Evolutionary conservation across 441 rosid species (phyloP), one percentile per base, ranked within the genome.

Genomic region (Populus hybrid): DNA sequence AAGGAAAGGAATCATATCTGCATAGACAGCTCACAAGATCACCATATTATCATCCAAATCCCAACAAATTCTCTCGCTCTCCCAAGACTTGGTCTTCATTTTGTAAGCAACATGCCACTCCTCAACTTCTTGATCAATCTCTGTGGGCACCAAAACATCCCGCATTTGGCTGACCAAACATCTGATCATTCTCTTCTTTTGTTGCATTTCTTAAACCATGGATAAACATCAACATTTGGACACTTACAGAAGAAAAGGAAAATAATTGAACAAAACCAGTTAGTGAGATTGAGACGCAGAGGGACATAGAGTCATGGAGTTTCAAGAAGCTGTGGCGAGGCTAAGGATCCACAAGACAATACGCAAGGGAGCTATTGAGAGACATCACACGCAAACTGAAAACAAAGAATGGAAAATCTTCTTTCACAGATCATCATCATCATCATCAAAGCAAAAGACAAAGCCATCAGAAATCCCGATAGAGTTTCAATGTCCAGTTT

Each of bases 401-500:
- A 90, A 80, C 72, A 87, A 81, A 3, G 87, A 78, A 79, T 82
- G 94, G 94, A 89, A 81, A 77, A 78, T 88, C 74, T 86, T 89
- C 6, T 78, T 87, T 16, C 81, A 83, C 65, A 85, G 80, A 26
- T 26, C 26, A 26, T 26, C 26, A 2, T 77, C 86, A 5, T 82
- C 91, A 3, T 76, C 88, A 18, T 56, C 79, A 2, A 81, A 72
- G 59, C 11, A 33, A 6, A 77, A 76, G 64, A 33, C 77, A 28
- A 78, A 82, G 63, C 40, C 61, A 33, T 38, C 36, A 8, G 75
- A 76, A 26, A 64, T 74, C 5, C 98, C 94, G 1, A 8, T 78
- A 12, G 98, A 94, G 70, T 94, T 94, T 69, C 84, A 87, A 45
- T 95, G 99, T 77, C 97, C 94, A 0, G 79, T 95, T 81, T 91